These are phyloP conservation scores for Setaria viridis DNA, from an alignment of 202 grass and related monocot species.

Conservation along the genomic window DNA sequence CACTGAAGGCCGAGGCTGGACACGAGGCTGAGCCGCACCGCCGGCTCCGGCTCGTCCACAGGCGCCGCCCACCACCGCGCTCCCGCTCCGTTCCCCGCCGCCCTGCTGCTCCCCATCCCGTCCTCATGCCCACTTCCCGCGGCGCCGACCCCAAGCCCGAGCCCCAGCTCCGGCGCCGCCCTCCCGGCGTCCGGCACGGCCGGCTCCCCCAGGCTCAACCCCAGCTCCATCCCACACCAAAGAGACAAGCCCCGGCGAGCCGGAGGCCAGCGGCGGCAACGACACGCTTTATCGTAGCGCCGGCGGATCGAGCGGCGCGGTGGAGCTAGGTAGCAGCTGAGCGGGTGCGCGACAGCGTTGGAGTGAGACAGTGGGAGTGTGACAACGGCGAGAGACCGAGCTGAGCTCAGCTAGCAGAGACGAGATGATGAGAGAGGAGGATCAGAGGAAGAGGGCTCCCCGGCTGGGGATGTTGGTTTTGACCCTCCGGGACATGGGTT, in stretches of 20 bases:
- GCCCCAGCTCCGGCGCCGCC: constrained; percentile 54
- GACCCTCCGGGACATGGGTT: constrained; percentile 46
- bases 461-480: constrained; percentile 7
- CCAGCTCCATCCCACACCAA: constrained; percentile 67
- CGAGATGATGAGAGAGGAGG: background rate
- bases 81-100: background rate
- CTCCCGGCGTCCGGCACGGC: constrained; percentile 46
- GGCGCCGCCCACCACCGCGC: constrained; percentile 22
- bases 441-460: background rate
- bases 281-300: no score
- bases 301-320: no score
- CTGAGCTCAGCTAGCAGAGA: background rate
- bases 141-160: constrained; percentile 33
- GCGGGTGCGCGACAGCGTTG: no score
- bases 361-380: background rate
- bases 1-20: constrained; percentile 53
- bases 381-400: background rate
- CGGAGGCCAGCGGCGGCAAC: background rate
- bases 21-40: constrained; percentile 62
- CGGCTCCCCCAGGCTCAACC: constrained; percentile 70
- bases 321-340: no score
- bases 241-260: background rate
- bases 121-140: background rate
- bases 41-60: constrained; percentile 43
- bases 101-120: constrained; percentile 4